Conservation (phyloP, 257 asterid species). For the Ilex asprella region DNA sequence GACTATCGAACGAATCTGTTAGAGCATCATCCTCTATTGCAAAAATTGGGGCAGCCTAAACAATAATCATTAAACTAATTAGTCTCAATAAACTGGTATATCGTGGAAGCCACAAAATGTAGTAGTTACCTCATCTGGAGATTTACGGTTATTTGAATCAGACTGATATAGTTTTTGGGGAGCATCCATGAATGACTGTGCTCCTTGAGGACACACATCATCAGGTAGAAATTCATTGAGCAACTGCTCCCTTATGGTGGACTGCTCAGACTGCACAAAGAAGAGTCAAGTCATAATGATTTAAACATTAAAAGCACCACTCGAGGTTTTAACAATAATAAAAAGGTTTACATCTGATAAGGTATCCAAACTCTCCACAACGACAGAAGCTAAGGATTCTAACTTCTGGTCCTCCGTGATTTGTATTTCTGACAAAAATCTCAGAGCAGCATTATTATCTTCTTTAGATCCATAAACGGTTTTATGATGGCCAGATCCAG, state of each 20-base stretch:
- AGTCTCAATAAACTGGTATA: too few species aligned
- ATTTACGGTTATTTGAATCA: constrained; percentile 26
- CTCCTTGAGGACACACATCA: constrained; percentile 47
- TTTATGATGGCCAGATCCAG: constrained; percentile 31
- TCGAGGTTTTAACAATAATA: not conserved
- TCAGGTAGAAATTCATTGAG: constrained; percentile 64
- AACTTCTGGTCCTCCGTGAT: constrained; percentile 50
- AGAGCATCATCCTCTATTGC: constrained; percentile 42
- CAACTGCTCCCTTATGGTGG: constrained; percentile 48
- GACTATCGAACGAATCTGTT: constrained; percentile 36
- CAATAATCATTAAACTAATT: constrained; percentile 2
- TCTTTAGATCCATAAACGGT: constrained; percentile 65
- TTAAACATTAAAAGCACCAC: too few species aligned
- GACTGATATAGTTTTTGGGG: constrained; percentile 25
- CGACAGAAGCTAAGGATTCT: constrained; percentile 58
- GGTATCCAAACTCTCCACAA: constrained; percentile 50
- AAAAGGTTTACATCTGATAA: constrained; percentile 37
- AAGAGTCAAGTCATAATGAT: constrained; percentile 1
- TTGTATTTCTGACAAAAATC: constrained; percentile 58
- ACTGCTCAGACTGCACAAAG: constrained; percentile 48
- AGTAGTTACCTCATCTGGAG: constrained; percentile 32
- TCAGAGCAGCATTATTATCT: constrained; percentile 64
- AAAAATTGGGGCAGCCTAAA: constrained; percentile 44
- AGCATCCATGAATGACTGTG: constrained; percentile 38
- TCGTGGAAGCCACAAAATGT: not conserved